Evolutionary conservation across 1,284 basidiomycete genomes (phyloP).

Genomic region (Dichomitus squalens): DNA sequence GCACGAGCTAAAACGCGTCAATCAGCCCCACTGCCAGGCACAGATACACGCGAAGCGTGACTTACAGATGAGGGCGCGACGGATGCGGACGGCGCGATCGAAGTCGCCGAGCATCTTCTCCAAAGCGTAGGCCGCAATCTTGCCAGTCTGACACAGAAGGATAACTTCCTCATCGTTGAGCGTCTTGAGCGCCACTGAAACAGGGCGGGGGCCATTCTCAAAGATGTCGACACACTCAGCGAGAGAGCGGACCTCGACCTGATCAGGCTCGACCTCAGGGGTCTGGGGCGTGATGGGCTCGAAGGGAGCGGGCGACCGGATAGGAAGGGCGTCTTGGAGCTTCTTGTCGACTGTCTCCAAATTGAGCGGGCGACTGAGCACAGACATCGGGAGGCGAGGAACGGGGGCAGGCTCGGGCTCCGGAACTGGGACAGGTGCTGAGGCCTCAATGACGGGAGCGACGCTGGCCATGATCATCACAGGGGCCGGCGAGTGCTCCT

Average conservation of each 20-base stretch:
- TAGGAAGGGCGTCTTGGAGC: slow-evolving; percentile 34
- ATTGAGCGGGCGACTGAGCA: slow-evolving; percentile 31
- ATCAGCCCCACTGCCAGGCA: slow-evolving; percentile 7
- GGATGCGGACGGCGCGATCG: slow-evolving; percentile 86
- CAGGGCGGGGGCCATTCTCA: slow-evolving; percentile 79
- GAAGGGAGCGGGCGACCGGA: slow-evolving; percentile 21
- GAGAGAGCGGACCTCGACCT: slow-evolving; percentile 50
- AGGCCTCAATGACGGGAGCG: slow-evolving; percentile 17
- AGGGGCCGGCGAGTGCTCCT: slow-evolving; percentile 21
- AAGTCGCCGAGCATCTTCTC: slow-evolving; percentile 92
- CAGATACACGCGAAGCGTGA: slow-evolving; percentile 21
- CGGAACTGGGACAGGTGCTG: slow-evolving; percentile 9
- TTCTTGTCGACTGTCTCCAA: slow-evolving; percentile 39
- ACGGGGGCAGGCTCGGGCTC: slow-evolving; percentile 22
- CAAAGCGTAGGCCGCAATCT: slow-evolving; percentile 91
- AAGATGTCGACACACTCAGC: slow-evolving; percentile 87
- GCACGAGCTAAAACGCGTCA: slow-evolving; percentile 66
- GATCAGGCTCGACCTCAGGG: slow-evolving; percentile 7
- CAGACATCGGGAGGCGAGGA: slow-evolving; percentile 25
- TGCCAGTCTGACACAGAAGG: slow-evolving; percentile 86
- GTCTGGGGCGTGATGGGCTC: slow-evolving; percentile 22
- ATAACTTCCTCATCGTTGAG: slow-evolving; percentile 95
- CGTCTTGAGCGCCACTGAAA: slow-evolving; percentile 52
- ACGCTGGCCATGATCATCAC: slow-evolving; percentile 20
- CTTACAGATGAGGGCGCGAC: slow-evolving; percentile 90